Evolutionary conservation across 75 land plant species (phyloP), one percentile per base, ranked within the genome.

Genomic region (Pinus taeda): DNA sequence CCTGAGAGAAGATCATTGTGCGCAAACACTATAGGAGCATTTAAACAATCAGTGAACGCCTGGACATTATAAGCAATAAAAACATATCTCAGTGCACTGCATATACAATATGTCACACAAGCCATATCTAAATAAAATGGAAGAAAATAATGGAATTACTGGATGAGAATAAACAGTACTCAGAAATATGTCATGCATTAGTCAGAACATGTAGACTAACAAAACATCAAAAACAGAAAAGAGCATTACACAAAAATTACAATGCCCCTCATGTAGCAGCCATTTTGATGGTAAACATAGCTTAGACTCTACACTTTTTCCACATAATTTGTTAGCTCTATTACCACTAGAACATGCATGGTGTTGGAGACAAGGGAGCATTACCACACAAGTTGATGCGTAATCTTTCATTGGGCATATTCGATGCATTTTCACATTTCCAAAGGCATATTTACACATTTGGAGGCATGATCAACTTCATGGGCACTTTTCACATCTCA

Each of bases 1-100:
- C 98, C 98, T 83, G 92, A 91, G 75, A 97, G 94, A 42, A 97
- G 82, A 82, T 97, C 99, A 80, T 97, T 97, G 74, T 97, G 99
- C 55, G 92, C 77, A 88, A 88, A 97, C 33, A 97, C 98, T 22
- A 97, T 82, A 39, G 99, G 98, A 63, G 99, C 85, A 79, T 86
- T 81, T 12, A 97, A 76, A 37, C 11, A 81, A 60, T 85, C 83
- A 76, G 96, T 91, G 42, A 90, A 70, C 39, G 78, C 90, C 99
- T 97, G 98, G 75, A 15, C 15, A 73, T 73, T 69, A 22, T 7
- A 42, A 69, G 14, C 53, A 63, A 74, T 60, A 4, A 74, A 15
- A 74, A 65, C 20, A 65, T 59, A 60, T 26, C n/a, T 15, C 71
- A 72, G 24, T 13, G 15, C 57, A 74, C 59, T 17, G 21, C 64